Evolutionary conservation across 495 filamentous ascomycete genomes (phyloP).

Genomic region (Podospora anserina): DNA sequence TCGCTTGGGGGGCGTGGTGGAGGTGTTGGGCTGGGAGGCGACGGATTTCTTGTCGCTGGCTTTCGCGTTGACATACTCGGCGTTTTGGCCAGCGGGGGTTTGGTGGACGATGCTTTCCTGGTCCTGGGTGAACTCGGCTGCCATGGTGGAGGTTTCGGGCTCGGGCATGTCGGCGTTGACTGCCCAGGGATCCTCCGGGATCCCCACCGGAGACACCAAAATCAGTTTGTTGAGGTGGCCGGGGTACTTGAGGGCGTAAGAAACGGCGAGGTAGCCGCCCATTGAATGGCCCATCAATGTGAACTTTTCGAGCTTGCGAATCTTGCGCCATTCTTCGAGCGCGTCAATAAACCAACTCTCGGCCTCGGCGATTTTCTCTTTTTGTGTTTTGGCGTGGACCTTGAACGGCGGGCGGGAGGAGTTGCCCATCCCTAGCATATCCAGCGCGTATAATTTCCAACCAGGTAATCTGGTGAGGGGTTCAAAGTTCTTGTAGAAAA

Average conservation of each 20-base stretch:
- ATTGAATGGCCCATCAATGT: constrained; percentile 90
- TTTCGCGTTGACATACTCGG: constrained; percentile 17
- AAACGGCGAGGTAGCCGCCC: constrained; percentile 89
- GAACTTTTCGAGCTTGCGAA: constrained; percentile 85
- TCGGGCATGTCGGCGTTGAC: constrained; percentile 78
- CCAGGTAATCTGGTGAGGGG: constrained; percentile 69
- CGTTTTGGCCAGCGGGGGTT: constrained; percentile 21
- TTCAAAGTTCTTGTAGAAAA: constrained; percentile 98
- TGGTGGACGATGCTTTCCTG: constrained; percentile 55
- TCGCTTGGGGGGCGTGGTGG: constrained; percentile 42
- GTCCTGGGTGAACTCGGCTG: constrained; percentile 72
- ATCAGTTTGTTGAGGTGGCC: constrained; percentile 93
- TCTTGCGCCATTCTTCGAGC: constrained; percentile 88
- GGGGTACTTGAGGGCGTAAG: constrained; percentile 94
- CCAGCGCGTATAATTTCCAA: constrained; percentile 89
- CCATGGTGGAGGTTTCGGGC: constrained; percentile 62
- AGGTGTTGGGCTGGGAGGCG: constrained; percentile 23
- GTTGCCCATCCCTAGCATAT: constrained; percentile 92
- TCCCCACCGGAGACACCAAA: constrained; percentile 86
- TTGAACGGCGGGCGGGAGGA: constrained; percentile 79
- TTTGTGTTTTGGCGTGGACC: constrained; percentile 74
- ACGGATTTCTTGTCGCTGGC: constrained; percentile 27
- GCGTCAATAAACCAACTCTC: constrained; percentile 97
- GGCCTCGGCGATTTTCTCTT: constrained; percentile 82
- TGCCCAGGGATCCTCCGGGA: constrained; percentile 93